These are phyloP conservation scores for Komagataella pseudopastoris DNA, from an alignment of 805 yeast genomes.

Conservation along the genomic window DNA sequence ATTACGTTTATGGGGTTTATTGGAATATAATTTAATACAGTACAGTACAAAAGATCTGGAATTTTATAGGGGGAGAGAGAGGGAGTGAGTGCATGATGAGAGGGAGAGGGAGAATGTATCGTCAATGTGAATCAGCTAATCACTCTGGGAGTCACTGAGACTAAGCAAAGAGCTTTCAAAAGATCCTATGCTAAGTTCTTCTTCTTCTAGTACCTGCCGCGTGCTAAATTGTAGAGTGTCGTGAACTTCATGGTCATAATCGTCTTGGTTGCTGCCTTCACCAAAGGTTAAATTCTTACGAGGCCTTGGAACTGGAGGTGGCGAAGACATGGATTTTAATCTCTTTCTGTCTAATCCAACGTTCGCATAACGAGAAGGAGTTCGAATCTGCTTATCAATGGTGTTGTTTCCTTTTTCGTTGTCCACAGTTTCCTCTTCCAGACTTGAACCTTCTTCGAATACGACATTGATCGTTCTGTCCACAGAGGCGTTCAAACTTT, in stretches of 20 bases:
- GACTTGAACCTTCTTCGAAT: not conserved
- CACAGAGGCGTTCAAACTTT: not conserved
- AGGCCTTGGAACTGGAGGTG: constrained; percentile 1
- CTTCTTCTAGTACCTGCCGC: constrained; percentile 2
- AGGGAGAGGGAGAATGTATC: not conserved
- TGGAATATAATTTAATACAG: not conserved
- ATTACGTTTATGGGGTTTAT: not conserved
- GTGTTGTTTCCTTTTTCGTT: not conserved
- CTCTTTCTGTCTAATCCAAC: not conserved
- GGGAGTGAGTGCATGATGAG: not conserved
- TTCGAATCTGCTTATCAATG: not conserved
- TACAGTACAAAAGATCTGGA: not conserved
- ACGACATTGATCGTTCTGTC: not conserved
- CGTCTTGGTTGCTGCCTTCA: not conserved
- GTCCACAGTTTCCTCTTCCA: not conserved
- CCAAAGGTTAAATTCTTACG: not conserved
- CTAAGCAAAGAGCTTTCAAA: not conserved
- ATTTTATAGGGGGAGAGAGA: not conserved
- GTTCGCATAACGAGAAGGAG: not conserved
- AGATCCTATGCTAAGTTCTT: not conserved
- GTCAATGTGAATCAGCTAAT: not conserved
- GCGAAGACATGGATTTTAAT: not conserved
- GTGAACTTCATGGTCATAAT: not conserved
- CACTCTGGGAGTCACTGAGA: not conserved
- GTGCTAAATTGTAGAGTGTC: not conserved